phyloP scores from a whole-genome alignment of 2,329 filamentous ascomycete species.

The Ustulina deusta region DNA sequence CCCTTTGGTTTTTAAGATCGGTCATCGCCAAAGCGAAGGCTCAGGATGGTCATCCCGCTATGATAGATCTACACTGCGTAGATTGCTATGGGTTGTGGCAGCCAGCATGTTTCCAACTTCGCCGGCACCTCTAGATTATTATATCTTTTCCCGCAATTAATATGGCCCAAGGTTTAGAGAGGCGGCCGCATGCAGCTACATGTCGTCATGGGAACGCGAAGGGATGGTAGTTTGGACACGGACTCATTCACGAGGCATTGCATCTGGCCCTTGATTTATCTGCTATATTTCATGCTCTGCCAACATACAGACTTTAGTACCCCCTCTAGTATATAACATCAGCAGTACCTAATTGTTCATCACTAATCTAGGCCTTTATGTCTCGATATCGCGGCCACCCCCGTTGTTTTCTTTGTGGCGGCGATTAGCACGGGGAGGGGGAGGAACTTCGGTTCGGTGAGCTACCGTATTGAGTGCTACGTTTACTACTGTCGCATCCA shows the following conservation, averaged over 20 bases:
- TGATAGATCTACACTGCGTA: neutral
- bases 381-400: neutral
- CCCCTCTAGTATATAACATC: slow-evolving; percentile 33
- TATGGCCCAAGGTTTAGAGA: slow-evolving; percentile 9
- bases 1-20: slow-evolving; percentile 62
- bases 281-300: slow-evolving; percentile 27
- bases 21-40: neutral
- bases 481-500: slow-evolving; percentile 7
- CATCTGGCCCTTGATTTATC: slow-evolving; percentile 33
- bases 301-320: slow-evolving; percentile 31
- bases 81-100: neutral
- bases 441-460: neutral
- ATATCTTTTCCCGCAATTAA: slow-evolving; percentile 3
- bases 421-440: neutral
- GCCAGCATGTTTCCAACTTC: neutral
- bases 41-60: slow-evolving; percentile 1
- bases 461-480: neutral
- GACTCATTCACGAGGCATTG: slow-evolving; percentile 31
- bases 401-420: neutral
- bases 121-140: neutral
- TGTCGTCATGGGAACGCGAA: neutral
- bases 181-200: neutral
- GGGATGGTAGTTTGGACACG: slow-evolving; percentile 28
- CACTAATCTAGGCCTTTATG: slow-evolving; percentile 23
- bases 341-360: slow-evolving; percentile 35